Evolutionary conservation across 2,329 filamentous ascomycete species (phyloP).

Genomic region (Leptosphaerulina australis): DNA sequence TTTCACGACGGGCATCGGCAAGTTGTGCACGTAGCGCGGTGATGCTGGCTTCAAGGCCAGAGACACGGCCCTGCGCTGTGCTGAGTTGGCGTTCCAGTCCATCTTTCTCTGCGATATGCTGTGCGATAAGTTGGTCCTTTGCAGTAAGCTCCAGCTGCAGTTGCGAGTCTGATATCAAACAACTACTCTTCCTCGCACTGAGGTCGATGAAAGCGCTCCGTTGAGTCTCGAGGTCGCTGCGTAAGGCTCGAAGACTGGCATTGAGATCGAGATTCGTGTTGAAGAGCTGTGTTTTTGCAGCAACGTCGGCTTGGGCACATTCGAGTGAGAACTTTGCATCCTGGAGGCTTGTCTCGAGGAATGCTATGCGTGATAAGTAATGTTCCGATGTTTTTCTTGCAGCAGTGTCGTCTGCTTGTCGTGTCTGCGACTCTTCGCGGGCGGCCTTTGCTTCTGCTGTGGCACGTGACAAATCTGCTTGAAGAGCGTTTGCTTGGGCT

Average conservation of each 20-base stretch:
- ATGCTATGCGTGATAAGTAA: slow-evolving; percentile 9
- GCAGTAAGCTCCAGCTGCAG: slow-evolving; percentile 30
- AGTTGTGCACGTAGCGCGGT: slow-evolving; percentile 43
- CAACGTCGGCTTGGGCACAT: slow-evolving; percentile 33
- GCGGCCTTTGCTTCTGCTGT: slow-evolving; percentile 33
- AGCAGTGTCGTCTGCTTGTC: background rate
- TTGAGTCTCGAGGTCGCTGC: slow-evolving; percentile 27
- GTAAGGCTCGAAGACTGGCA: slow-evolving; percentile 27
- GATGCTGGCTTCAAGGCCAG: slow-evolving; percentile 37
- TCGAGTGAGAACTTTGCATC: slow-evolving; percentile 35
- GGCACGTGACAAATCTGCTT: slow-evolving; percentile 35
- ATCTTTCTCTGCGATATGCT: slow-evolving; percentile 34
- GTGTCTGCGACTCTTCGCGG: slow-evolving; percentile 31
- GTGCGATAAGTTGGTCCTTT: slow-evolving; percentile 37
- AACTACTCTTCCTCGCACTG: slow-evolving; percentile 2
- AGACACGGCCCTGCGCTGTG: slow-evolving; percentile 37
- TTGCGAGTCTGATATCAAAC: slow-evolving; percentile 11
- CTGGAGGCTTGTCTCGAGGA: slow-evolving; percentile 34
- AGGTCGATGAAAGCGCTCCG: slow-evolving; percentile 3
- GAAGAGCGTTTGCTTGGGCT: slow-evolving; percentile 31
- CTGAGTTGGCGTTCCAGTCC: slow-evolving; percentile 33
- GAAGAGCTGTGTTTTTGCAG: slow-evolving; percentile 36
- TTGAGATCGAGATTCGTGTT: slow-evolving; percentile 34
- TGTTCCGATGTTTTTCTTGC: background rate
- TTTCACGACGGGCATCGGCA: slow-evolving; percentile 39